These are phyloP conservation scores for Exophiala sideris DNA, from an alignment of 2,329 filamentous ascomycete species.

Conservation along the genomic window DNA sequence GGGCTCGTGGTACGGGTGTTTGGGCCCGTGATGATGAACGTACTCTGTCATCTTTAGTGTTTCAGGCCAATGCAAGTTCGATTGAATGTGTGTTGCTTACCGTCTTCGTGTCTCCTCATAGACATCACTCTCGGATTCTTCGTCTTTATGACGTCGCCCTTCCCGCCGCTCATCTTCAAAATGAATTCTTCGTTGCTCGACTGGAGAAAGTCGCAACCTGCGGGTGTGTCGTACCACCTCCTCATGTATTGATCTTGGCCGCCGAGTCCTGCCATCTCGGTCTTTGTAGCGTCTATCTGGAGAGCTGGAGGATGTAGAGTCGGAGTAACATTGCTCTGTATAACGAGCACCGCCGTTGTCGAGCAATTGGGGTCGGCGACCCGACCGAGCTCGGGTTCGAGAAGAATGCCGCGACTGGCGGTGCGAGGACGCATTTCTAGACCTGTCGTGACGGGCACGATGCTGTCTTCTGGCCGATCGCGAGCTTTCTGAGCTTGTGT, in stretches of 20 bases:
- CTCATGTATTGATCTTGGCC: neutral
- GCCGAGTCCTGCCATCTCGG: slow-evolving; percentile 1
- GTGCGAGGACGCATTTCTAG: neutral
- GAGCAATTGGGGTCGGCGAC: neutral
- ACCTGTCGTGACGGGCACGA: slow-evolving; percentile 5
- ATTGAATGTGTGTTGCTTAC: neutral
- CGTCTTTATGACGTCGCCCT: neutral
- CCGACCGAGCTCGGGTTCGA: slow-evolving; percentile 6
- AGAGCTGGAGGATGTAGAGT: slow-evolving; percentile 6
- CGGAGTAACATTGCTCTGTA: neutral
- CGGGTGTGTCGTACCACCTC: slow-evolving; percentile 2
- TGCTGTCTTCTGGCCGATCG: slow-evolving; percentile 3
- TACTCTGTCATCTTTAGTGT: neutral
- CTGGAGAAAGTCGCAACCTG: slow-evolving; percentile 10
- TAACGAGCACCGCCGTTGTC: neutral
- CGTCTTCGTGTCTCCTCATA: slow-evolving; percentile 2
- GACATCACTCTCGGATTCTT: slow-evolving; percentile 1
- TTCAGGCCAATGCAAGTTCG: neutral
- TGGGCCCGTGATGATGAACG: slow-evolving; percentile 1
- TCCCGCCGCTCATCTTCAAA: neutral
- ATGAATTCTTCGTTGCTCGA: slow-evolving; percentile 4
- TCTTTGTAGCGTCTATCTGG: neutral
- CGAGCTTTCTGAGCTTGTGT: slow-evolving; percentile 15
- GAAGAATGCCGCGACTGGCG: neutral
- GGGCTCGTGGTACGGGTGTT: neutral